Evolutionary conservation across 2,329 filamentous ascomycete species (phyloP), one percentile per base, ranked within the genome.

Genomic region (Penicillium sp.): DNA sequence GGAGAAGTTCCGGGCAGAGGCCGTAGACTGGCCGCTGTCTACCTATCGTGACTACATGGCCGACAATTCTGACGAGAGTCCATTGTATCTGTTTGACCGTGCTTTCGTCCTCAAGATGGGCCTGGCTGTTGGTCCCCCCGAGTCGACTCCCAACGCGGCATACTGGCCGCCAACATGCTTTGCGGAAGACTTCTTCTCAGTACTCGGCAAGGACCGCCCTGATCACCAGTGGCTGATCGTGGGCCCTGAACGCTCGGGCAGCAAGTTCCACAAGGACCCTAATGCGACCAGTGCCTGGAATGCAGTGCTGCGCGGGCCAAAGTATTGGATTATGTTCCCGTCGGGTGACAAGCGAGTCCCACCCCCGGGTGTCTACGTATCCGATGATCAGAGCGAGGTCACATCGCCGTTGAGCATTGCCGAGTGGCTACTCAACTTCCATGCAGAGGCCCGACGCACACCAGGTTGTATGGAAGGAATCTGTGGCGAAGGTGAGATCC

Each of bases 301-400:
- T 75, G 94, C 93, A 0, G 92, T 97, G 15, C 82, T 98, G 30
- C 88, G 90, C 62, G 95, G 94, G 5, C 87, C 89, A 37, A 98
- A 98, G 75, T 98, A 98, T 82, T 98, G 95, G 94, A 94, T 98
- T 76, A 96, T 98, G 92, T 98, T 98, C 73, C 93, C 92, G 0
- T 90, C 91, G 0, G 87, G 87, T 0, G 76, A 82, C 1, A 79
- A 79, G 19, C 75, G 84, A 6, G 86, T 88, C 0, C 84, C 88
- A 3, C 93, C 95, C 7, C 94, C 94, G 0, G 94, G 94, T 3
- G 93, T 98, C 40, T 96, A 90, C 70, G 91, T 97, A 45, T 96
- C 91, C 4, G 84, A 88, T 42, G 95, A 98, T 73, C 90, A 92
- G 73, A 93, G 91, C 73, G 94, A 98, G 78, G 93, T 98, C 55